phyloP scores from a whole-genome alignment of 176 grass and related monocot species.

The Musa itinerans region DNA sequence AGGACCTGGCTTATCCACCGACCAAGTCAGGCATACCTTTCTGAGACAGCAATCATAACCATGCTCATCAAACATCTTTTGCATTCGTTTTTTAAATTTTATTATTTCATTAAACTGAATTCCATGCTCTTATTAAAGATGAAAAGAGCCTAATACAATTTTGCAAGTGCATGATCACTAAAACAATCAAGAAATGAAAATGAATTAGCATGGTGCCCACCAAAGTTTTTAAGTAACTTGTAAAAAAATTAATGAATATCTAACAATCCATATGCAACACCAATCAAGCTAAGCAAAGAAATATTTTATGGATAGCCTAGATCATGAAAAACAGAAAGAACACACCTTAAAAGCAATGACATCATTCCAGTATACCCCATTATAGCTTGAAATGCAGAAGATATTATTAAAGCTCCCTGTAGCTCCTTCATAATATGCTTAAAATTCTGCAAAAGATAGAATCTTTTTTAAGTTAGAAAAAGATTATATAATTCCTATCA shows the following conservation, averaged over 20 bases:
- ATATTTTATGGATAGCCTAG: background rate
- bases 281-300: background rate
- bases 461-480: background rate
- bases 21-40: background rate
- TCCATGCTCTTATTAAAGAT: no score
- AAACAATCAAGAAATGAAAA: no score
- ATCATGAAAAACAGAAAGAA: background rate
- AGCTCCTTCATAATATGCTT: slow-evolving; percentile 99
- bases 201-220: no score
- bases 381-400: slow-evolving; percentile 73
- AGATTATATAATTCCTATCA: background rate
- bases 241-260: no score
- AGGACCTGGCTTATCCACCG: background rate
- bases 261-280: background rate
- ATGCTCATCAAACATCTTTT: no score
- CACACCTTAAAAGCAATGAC: slow-evolving; percentile 72
- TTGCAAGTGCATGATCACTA: no score
- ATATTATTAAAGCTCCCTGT: slow-evolving; percentile 87
- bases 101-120: no score
- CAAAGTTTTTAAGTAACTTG: no score
- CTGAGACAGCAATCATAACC: no score
- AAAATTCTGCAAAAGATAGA: slow-evolving; percentile 63
- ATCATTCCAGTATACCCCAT: slow-evolving; percentile 86
- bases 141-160: no score
- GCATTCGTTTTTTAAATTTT: no score